Evolutionary conservation across 192 early-diverging fungal genomes (phyloP).

Genomic region (Umbelopsis vinacea): DNA sequence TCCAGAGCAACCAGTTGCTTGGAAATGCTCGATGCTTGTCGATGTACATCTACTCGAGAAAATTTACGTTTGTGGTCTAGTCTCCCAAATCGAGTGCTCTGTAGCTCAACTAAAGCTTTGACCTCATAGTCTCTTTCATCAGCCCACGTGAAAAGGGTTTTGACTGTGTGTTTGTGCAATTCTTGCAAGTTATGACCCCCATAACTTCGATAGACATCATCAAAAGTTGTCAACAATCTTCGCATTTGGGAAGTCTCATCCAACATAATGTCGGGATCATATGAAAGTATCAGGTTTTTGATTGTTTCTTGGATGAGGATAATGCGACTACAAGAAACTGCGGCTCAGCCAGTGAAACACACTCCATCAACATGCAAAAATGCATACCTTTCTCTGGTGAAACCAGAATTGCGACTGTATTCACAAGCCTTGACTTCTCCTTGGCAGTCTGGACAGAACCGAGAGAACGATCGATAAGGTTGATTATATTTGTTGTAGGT

Average conservation of each 20-base stretch:
- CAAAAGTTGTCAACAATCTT: conserved; percentile 2
- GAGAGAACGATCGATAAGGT: conserved; percentile 55
- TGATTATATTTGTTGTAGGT: conserved; percentile 58
- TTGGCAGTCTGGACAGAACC: conserved; percentile 55
- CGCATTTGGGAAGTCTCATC: neutral
- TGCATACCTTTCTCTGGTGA: conserved; percentile 1
- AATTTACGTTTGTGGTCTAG: neutral
- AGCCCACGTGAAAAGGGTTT: conserved; percentile 9
- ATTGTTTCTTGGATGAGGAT: conserved; percentile 1
- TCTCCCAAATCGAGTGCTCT: neutral
- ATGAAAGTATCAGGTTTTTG: conserved; percentile 10
- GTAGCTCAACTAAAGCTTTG: conserved; percentile 10
- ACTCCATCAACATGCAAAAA: neutral
- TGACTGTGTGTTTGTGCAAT: conserved; percentile 26
- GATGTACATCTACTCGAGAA: conserved; percentile 19
- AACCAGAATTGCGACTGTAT: conserved; percentile 20
- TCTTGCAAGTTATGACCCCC: conserved; percentile 18
- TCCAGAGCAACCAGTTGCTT: conserved; percentile 52
- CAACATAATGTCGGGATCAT: conserved; percentile 15
- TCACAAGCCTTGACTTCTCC: conserved; percentile 48
- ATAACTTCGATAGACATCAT: conserved; percentile 21
- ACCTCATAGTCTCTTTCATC: conserved; percentile 6
- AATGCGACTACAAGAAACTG: neutral
- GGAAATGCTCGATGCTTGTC: conserved; percentile 32
- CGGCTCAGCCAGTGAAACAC: neutral